Evolutionary conservation across 169 alveolate genomes (phyloP).

Genomic region (Theileria annulata): DNA sequence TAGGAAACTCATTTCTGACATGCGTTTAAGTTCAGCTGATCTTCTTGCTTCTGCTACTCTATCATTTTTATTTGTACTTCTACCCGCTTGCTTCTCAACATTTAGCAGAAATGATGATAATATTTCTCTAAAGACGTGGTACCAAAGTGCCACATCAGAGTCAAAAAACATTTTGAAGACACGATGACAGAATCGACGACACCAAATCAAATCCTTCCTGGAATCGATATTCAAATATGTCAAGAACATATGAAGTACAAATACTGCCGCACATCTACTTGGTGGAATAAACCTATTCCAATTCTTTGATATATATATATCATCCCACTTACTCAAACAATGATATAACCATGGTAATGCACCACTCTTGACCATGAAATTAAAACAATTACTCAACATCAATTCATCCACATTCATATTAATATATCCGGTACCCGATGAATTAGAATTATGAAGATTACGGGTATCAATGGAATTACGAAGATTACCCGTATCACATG

Average conservation of each 20-base stretch:
- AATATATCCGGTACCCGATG: too few species aligned
- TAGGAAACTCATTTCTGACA: slow-evolving; percentile 47
- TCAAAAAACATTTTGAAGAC: slow-evolving; percentile 62
- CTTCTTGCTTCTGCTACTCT: too few species aligned
- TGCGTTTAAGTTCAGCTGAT: background rate
- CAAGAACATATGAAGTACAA: slow-evolving; percentile 58
- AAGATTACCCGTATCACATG: background rate
- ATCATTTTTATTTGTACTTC: too few species aligned
- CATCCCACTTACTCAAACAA: slow-evolving; percentile 62
- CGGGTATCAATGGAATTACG: background rate
- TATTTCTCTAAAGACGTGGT: slow-evolving; percentile 49
- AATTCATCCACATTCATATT: slow-evolving; percentile 44
- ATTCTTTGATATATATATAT: slow-evolving; percentile 41
- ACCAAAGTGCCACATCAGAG: slow-evolving; percentile 66
- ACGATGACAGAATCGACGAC: slow-evolving; percentile 60
- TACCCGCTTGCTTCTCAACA: slow-evolving; percentile 34
- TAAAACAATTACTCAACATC: slow-evolving; percentile 27
- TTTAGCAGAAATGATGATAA: slow-evolving; percentile 28
- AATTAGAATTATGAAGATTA: background rate
- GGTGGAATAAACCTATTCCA: slow-evolving; percentile 68
- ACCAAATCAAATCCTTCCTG: slow-evolving; percentile 58
- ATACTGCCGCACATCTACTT: slow-evolving; percentile 61
- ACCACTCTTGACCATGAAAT: slow-evolving; percentile 55
- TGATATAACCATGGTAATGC: slow-evolving; percentile 53
- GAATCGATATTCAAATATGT: slow-evolving; percentile 45